Base-by-base conservation (phyloP, 78 protist genomes). In the Polysphondylium violaceum region DNA sequence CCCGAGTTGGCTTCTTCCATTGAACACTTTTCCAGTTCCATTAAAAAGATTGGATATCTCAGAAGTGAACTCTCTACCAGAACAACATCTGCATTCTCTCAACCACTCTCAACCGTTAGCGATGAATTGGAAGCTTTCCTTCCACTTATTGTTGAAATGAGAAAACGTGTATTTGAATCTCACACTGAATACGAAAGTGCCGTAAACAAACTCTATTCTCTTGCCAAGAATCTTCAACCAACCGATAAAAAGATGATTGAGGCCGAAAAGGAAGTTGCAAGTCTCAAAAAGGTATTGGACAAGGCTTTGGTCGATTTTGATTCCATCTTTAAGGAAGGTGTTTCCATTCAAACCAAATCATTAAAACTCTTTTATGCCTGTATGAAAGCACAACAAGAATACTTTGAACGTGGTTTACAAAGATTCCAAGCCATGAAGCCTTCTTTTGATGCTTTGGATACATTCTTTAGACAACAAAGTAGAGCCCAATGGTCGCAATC, bases 371-470 rank as follows among this genome's bases (percentile, higher is more conserved):
- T 81, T 56, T 68, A 81, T 56, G 76, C 89, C 0, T 67, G 76
- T 41, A 81, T 81, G 77, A 81, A 81, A 53, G 89, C 89, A 12
- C 89, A 81, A 38, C 89, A 81, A 81, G 89, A 81, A 38, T 81
- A 81, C 41, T 81, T 47, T 68, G 89, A 81, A 56, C 64, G 89
- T 53, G 77, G 89, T 56, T 50, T 81, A 21, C 76, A 81, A 44
- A 64, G 77, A 64, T 81, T 81, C 89, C 77, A 67, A 53, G 64
- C 76, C 0, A 65, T 81, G 77, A 81, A 81, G 25, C 69, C 76
- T 5, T 81, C 89, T 40, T 81, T 65, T 36, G 89, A 81, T 41
- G 68, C 77, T 0, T 56, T 81, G 0, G 89, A 81, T n/a, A 16
- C 69, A 19, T 72, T 68, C 23, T 81, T 81, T 43, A 29, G 89